phyloP scores from a whole-genome alignment of 2,329 filamentous ascomycete species.

The Emmonsia crescens region DNA sequence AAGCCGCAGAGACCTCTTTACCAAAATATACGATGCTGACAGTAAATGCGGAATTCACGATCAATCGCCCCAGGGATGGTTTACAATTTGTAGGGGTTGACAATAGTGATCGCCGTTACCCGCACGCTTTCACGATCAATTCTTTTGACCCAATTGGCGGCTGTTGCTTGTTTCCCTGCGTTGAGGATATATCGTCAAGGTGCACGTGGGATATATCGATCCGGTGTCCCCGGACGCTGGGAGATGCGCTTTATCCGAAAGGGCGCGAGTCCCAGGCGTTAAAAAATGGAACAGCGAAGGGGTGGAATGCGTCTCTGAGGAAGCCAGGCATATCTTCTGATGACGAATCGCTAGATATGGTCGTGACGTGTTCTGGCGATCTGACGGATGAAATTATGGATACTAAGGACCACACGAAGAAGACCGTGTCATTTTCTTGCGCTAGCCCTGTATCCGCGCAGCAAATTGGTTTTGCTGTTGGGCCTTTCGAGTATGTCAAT shows the following conservation, averaged over 20 bases:
- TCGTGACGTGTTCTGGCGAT: conserved; percentile 82
- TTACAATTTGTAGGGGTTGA: conserved; percentile 84
- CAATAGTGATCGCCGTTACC: conserved; percentile 68
- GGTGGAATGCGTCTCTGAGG: conserved; percentile 22
- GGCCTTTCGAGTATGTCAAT: conserved; percentile 89
- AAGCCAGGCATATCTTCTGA: conserved; percentile 50
- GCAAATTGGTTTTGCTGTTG: conserved; percentile 86
- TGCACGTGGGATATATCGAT: conserved; percentile 84
- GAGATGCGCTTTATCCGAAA: conserved; percentile 52
- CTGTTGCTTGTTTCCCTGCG: conserved; percentile 82
- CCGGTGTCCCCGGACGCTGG: conserved; percentile 73
- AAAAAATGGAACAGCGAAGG: conserved; percentile 15
- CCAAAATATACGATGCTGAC: conserved; percentile 49
- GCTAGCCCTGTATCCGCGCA: conserved; percentile 66
- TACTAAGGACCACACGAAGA: conserved; percentile 65
- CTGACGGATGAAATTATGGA: conserved; percentile 74
- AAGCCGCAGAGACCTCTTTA: conserved; percentile 28
- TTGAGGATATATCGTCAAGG: conserved; percentile 72
- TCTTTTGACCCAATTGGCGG: conserved; percentile 56
- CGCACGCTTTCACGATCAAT: conserved; percentile 83
- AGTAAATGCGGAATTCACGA: conserved; percentile 64
- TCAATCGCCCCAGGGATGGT: conserved; percentile 68
- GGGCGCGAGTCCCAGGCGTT: conserved; percentile 15
- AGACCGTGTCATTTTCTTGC: conserved; percentile 76
- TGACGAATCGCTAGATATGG: conserved; percentile 79